Evolutionary conservation across 805 yeast genomes (phyloP), one percentile per base, ranked within the genome.

Genomic region (Wickerhamomyces hampshirensis): DNA sequence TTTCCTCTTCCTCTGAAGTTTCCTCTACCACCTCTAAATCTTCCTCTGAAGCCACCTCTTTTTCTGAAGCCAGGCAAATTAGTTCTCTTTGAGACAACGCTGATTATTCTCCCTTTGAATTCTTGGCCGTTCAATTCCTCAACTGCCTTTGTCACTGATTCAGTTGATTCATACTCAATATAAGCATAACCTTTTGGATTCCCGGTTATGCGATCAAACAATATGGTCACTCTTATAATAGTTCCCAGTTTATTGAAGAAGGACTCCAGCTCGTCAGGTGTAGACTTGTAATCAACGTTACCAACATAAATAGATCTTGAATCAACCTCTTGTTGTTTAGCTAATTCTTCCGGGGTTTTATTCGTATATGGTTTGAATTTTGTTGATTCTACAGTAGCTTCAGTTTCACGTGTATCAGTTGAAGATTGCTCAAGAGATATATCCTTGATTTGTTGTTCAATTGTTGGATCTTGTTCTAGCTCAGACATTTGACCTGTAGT

Each of bases 171-270:
- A 50, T 77, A 80, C 46, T 82, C 79, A 23, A 80, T 63, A 46
- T 77, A 80, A 2, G 84, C 86, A 50, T 73, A 76, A 2, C 84
- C 85, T 43, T 68, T 71, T 7, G 76, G 71, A 14, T 53, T 53
- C 1, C 75, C 75, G 2, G 72, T 62, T 44, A 48, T 59, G 30
- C 62, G 62, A 44, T 69, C 71, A 38, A 63, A 62, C 38, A 76
- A 59, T 16, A 77, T 65, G 2, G 83, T 77, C 9, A 77, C 68
- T 43, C 80, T 56, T 42, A 68, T 69, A 33, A 76, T 67, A 1
- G 51, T 53, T 2, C 81, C 82, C 27, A 59, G 63, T 2, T 39
- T 44, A 26, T 57, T 56, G 55, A 75, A 76, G 34, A 66, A 63
- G 17, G 57, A 56, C 41, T 76, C 80, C 39, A 77, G 51, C 33